phyloP scores from a whole-genome alignment of 805 yeast species.

The Saturnispora ahearnii region DNA sequence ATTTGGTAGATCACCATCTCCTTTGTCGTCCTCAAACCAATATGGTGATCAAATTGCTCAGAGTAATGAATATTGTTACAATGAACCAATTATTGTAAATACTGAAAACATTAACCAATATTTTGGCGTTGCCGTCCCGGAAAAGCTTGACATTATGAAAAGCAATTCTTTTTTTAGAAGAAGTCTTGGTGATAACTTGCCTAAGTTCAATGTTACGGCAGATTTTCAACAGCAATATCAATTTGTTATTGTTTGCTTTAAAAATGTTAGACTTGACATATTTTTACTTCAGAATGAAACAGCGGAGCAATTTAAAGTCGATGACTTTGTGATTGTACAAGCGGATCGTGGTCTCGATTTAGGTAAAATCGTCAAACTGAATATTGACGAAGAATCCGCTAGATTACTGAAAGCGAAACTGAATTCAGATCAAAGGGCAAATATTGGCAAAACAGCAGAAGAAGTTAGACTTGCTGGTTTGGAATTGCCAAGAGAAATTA shows the following conservation, averaged over 20 bases:
- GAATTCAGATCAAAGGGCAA: slow-evolving; percentile 63
- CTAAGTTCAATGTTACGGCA: neutral
- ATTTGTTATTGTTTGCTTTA: slow-evolving; percentile 63
- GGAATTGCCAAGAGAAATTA: slow-evolving; percentile 59
- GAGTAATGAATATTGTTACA: slow-evolving; percentile 6
- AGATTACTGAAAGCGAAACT: slow-evolving; percentile 56
- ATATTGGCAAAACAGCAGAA: slow-evolving; percentile 26
- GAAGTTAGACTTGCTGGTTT: slow-evolving; percentile 35
- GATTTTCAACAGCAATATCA: slow-evolving; percentile 16
- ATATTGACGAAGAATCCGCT: slow-evolving; percentile 58
- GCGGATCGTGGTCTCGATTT: slow-evolving; percentile 78
- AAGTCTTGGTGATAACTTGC: slow-evolving; percentile 2
- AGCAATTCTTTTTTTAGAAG: slow-evolving; percentile 11
- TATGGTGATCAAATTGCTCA: neutral
- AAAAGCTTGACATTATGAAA: slow-evolving; percentile 18
- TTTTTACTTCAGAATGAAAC: slow-evolving; percentile 44
- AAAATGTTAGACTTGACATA: slow-evolving; percentile 72
- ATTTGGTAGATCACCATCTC: slow-evolving; percentile 1
- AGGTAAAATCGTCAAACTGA: slow-evolving; percentile 53
- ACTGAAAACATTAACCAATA: slow-evolving; percentile 22
- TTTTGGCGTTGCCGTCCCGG: slow-evolving; percentile 22
- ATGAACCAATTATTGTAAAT: slow-evolving; percentile 22
- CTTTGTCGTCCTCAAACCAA: neutral
- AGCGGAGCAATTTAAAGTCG: slow-evolving; percentile 32
- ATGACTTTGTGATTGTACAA: slow-evolving; percentile 72